Conservation (phyloP, 208 protist genomes). For the Trypanosoma theileri region DNA sequence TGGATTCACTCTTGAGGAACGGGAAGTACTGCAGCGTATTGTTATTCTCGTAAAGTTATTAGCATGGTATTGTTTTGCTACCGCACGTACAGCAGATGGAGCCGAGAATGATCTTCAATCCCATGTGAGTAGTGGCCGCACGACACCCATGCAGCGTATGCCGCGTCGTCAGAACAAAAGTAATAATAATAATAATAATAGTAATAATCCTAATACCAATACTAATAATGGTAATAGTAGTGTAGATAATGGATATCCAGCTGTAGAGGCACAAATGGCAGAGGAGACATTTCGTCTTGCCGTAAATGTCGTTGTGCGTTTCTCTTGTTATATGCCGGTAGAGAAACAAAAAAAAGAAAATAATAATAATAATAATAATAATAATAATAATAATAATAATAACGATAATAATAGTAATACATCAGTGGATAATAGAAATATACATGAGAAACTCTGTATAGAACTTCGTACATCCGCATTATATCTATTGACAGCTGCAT, state of each 20-base stretch:
- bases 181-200: neutral
- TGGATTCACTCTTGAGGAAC: neutral
- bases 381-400: neutral
- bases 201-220: neutral
- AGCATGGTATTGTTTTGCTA: constrained; percentile 59
- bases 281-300: constrained; percentile 28
- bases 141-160: constrained; percentile 10
- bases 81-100: constrained; percentile 26
- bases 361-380: neutral
- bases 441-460: neutral
- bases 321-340: constrained; percentile 22
- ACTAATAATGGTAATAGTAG: neutral
- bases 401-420: too few species aligned
- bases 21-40: constrained; percentile 3
- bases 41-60: constrained; percentile 35
- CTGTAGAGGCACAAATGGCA: constrained; percentile 12
- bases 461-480: constrained; percentile 46
- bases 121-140: constrained; percentile 5
- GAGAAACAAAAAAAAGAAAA: neutral
- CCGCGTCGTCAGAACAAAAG: constrained; percentile 22
- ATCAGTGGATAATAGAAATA: too few species aligned
- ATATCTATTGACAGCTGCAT: constrained; percentile 42
- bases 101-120: constrained; percentile 25
- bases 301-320: constrained; percentile 20
- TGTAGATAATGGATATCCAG: constrained; percentile 5